phyloP scores from a whole-genome alignment of 2,329 filamentous ascomycete genomes.

The Coniosporium tulheliwenetii region DNA sequence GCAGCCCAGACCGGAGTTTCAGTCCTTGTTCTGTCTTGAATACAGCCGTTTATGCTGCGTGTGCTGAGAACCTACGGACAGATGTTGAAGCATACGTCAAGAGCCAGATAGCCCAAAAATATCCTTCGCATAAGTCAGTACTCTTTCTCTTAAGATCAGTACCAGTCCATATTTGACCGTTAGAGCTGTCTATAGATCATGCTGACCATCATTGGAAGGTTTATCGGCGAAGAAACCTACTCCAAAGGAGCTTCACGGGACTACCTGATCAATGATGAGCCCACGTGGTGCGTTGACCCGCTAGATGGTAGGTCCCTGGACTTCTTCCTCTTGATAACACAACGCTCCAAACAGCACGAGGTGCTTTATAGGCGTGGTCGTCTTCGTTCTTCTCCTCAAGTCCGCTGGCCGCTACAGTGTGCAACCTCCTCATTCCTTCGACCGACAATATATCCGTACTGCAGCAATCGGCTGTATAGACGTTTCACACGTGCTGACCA shows the following conservation, averaged over 20 bases:
- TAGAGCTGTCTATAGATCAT: background rate
- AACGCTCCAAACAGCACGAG: too few relatives aligned
- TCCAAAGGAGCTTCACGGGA: constrained; percentile 49
- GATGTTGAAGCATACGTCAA: constrained; percentile 60
- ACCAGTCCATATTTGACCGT: background rate
- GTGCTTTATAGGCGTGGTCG: too few relatives aligned
- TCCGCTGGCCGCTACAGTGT: too few relatives aligned
- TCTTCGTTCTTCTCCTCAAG: too few relatives aligned
- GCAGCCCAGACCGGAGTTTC: too few relatives aligned
- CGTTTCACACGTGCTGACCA: too few relatives aligned
- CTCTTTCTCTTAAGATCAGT: background rate
- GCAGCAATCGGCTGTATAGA: too few relatives aligned
- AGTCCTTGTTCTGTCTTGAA: too few relatives aligned
- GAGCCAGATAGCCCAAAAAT: constrained; percentile 39
- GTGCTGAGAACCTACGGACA: constrained; percentile 13
- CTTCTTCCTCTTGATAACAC: too few relatives aligned
- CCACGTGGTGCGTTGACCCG: constrained; percentile 66
- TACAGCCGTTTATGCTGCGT: too few relatives aligned
- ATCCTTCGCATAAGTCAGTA: constrained; percentile 50
- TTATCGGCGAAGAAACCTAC: constrained; percentile 65
- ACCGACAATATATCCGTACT: too few relatives aligned
- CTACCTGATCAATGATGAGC: constrained; percentile 48
- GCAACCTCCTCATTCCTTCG: too few relatives aligned
- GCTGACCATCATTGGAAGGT: constrained; percentile 28
- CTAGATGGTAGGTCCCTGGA: constrained; percentile 40